Percentiles rank a stretch among this genome's conserved stretches.
phyloP scores from a whole-genome alignment of 2,329 filamentous ascomycete genomes.

The Chrysoporthe puriensis region DNA sequence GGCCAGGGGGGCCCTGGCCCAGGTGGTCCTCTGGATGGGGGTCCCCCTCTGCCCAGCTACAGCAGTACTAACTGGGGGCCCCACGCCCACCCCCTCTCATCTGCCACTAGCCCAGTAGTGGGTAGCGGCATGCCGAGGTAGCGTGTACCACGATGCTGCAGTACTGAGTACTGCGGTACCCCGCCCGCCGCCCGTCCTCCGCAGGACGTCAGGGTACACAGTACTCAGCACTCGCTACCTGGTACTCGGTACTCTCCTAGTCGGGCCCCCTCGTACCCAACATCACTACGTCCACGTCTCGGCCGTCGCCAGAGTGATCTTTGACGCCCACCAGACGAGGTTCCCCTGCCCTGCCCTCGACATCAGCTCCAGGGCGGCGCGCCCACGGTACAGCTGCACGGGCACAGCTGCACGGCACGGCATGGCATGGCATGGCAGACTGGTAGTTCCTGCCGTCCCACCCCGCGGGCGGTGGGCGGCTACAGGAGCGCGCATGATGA shows the following conservation, averaged over 20 bases:
- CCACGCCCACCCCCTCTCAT: not conserved
- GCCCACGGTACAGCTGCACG: not conserved
- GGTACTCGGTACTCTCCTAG: not conserved
- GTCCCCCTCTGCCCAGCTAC: too few species aligned
- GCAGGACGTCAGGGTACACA: too few species aligned
- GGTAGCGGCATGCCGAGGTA: not conserved
- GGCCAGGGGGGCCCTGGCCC: constrained; percentile 21
- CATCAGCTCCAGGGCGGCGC: not conserved
- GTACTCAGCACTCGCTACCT: too few species aligned
- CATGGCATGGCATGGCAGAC: not conserved
- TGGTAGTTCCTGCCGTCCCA: not conserved
- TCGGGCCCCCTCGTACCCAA: not conserved
- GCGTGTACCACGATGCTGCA: not conserved
- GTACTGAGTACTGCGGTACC: not conserved
- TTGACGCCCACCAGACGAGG: not conserved
- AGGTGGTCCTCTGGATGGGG: constrained; percentile 2
- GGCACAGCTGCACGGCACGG: not conserved
- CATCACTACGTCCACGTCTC: not conserved
- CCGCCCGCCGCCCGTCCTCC: too few species aligned
- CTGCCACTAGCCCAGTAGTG: not conserved
- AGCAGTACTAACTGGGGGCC: not conserved
- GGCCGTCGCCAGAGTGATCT: not conserved
- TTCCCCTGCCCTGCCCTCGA: not conserved
- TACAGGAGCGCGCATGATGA: not conserved
- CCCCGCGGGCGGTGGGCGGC: too few species aligned